Base-by-base conservation (phyloP, 768 basidiomycete genomes). In the Kwoniella mangroviensis region DNA sequence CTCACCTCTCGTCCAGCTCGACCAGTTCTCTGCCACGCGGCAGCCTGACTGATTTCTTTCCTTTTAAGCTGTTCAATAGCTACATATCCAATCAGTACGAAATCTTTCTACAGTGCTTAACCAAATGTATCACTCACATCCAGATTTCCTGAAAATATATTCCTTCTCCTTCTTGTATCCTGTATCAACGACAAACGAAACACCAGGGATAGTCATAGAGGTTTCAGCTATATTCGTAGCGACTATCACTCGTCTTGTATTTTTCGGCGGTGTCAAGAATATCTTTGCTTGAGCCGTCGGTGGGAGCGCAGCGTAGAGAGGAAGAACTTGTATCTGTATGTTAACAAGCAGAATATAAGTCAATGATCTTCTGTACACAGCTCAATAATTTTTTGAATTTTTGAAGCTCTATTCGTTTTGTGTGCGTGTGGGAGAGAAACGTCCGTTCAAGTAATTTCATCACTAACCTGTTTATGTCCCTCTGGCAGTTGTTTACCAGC, bases 151-250 rank as follows among this genome's bases (percentile, higher is more conserved):
- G 90, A 73, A 88, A 22, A 96, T 82, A 80, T 90, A 94, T 69
- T 90, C 87, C 84, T 96, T 97, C 84, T 98, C 95, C 83, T 98
- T 99, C 79, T 91, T 92, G 82, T 94, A 91, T 1, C 97, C 97
- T 0, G 93, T 91, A 83, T 99, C 97, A 49, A 99, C 92, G 7
- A 99, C 95, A 82, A 92, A 98, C 77, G 89, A 91, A 67, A 99
- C 90, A 0, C 94, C 94, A 3, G 95, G 94, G 79, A 99, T 97
- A 15, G 97, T 98, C 80, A 99, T 93, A 13, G 92, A 93, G 0
- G 97, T 98, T 83, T 99, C 97, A 12, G 97, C 97, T 68, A 99
- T 95, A 83, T 98, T 99, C 19, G 97, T 99, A 1, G 97, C 91
- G 49, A 99, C 86, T 72, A 99, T 93, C 83, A 94, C 92, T 83